Evolutionary conservation across 2,329 filamentous ascomycete species (phyloP), one percentile per base, ranked within the genome.

Genomic region (Zasmidium citrigriseum): DNA sequence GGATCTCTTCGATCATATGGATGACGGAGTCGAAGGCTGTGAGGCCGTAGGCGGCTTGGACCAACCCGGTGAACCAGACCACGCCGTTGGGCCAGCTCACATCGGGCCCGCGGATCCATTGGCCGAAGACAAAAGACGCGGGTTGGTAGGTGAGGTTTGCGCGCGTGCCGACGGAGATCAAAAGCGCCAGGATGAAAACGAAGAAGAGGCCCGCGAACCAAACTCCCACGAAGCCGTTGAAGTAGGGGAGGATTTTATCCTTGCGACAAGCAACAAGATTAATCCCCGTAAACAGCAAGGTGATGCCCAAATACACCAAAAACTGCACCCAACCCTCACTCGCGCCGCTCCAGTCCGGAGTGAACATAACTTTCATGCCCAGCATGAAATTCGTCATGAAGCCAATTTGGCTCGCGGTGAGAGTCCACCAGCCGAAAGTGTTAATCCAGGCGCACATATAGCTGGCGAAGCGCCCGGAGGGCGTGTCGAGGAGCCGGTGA

Each of bases 371-470:
- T 70, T 83, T 83, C 76, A 85, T 82, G n/a, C 80, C 78, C 4
- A 86, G 72, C 55, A 84, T 73, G 51, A 86, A 83, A 63, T 83
- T 76, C 2, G 81, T 80, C 82, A 85, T 84, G 65, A 86, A 85
- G 12, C 82, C 82, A 22, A 81, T 76, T 59, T 83, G 80, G 1
- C 81, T 84, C 0, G 83, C 83, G 0, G 80, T 80, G 57, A 85
- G 69, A 0, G 82, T 80, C 77, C 82, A 83, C 83, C 83, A 86
- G 12, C 83, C 83, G 58, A 84, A 84, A 0, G 79, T 83, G 68
- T 85, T 85, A 65, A 85, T 83, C 82, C 82, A 85, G 1, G 83
- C 83, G 62, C 82, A 83, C 71, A 85, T 76, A 64, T 85, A 86
- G 1, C 80, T 83, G 3, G 71, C 65, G 59, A 84, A 82, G 1